phyloP scores from a whole-genome alignment of 2,329 filamentous ascomycete species.

The Claviceps sp. region DNA sequence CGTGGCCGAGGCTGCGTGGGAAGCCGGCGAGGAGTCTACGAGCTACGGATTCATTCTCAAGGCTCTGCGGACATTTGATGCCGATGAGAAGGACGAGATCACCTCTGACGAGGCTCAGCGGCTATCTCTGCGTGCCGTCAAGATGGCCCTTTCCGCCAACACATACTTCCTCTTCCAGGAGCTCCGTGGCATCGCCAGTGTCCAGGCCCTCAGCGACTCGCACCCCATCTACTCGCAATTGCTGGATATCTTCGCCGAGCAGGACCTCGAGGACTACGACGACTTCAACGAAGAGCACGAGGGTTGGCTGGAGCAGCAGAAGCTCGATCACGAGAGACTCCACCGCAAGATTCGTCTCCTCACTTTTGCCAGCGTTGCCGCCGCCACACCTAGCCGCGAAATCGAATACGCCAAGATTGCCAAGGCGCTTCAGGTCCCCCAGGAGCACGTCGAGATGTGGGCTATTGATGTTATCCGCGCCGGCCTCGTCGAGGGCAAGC shows the following conservation, averaged over 20 bases:
- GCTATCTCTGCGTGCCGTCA: conserved; percentile 44
- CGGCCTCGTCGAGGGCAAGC: conserved; percentile 88
- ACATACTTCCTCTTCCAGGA: conserved; percentile 63
- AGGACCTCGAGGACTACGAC: conserved; percentile 88
- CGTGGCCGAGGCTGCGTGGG: conserved; percentile 67
- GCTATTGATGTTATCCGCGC: conserved; percentile 96
- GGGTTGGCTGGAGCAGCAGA: conserved; percentile 67
- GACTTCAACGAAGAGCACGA: conserved; percentile 90
- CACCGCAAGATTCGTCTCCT: conserved; percentile 94
- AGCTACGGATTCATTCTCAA: conserved; percentile 56
- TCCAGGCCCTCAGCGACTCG: conserved; percentile 77
- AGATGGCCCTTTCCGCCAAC: conserved; percentile 38
- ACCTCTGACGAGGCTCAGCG: conserved; percentile 47
- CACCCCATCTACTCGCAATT: conserved; percentile 81
- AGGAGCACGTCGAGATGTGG: conserved; percentile 90
- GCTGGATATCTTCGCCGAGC: conserved; percentile 87
- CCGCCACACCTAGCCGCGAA: conserved; percentile 69
- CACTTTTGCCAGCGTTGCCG: conserved; percentile 80
- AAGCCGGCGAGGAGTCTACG: conserved; percentile 58
- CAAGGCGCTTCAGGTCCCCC: conserved; percentile 69
- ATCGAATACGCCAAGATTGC: conserved; percentile 80
- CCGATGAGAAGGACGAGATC: conserved; percentile 38
- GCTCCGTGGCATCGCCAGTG: conserved; percentile 64
- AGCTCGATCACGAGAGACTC: conserved; percentile 58
- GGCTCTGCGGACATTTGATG: conserved; percentile 47